phyloP scores from a whole-genome alignment of 441 rosid species.

The Viola pubescens region DNA sequence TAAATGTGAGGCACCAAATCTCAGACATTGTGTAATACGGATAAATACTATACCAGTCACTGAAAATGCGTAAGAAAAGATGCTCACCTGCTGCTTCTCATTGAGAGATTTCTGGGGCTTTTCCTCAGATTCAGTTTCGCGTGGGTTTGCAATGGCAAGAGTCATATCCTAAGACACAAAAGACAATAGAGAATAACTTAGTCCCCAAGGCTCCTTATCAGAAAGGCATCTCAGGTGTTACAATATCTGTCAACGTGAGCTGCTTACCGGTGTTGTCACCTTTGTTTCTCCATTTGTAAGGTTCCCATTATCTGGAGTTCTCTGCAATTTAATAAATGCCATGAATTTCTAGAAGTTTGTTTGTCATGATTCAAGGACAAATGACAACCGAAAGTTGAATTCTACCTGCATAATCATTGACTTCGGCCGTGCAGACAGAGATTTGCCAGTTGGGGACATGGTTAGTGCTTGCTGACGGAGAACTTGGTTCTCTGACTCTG shows the following conservation, averaged over 20 bases:
- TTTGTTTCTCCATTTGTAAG: constrained; percentile 67
- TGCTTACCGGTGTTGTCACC: constrained; percentile 47
- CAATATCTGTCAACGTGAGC: not conserved
- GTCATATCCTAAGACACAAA: constrained; percentile 45
- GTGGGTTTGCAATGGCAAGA: constrained; percentile 42
- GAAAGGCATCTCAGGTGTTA: constrained; percentile 2
- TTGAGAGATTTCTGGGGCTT: constrained; percentile 94
- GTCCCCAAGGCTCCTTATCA: constrained; percentile 8
- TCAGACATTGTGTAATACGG: too few species aligned
- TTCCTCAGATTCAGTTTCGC: constrained; percentile 94
- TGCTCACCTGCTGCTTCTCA: constrained; percentile 92
- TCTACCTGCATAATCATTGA: constrained; percentile 68
- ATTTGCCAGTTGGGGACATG: constrained; percentile 89
- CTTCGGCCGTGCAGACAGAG: constrained; percentile 61
- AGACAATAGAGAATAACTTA: constrained; percentile 17
- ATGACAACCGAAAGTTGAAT: constrained; percentile 10
- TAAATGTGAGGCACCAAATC: too few species aligned
- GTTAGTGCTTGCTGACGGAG: constrained; percentile 97
- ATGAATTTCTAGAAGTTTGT: constrained; percentile 22
- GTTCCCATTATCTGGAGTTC: constrained; percentile 85
- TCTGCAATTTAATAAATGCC: constrained; percentile 35
- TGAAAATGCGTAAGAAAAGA: constrained; percentile 5
- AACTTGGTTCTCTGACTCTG: constrained; percentile 98
- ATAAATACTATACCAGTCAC: not conserved
- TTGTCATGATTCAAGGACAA: constrained; percentile 8